These are phyloP conservation scores for Neoascochyta sp. DNA, from an alignment of 2,329 filamentous ascomycete species.

Conservation along the genomic window DNA sequence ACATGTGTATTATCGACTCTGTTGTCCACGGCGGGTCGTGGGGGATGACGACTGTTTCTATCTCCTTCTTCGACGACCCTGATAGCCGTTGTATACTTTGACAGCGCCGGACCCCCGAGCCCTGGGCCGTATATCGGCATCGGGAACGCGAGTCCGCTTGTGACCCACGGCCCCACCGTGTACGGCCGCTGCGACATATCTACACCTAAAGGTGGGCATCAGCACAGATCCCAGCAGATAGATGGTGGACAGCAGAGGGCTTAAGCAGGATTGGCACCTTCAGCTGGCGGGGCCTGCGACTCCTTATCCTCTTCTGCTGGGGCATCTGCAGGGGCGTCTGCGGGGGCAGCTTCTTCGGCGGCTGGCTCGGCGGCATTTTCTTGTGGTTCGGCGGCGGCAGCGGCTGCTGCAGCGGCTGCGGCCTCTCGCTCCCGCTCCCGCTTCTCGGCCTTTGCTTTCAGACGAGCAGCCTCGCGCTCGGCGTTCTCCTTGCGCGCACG, in stretches of 20 bases:
- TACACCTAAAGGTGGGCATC: conserved; percentile 22
- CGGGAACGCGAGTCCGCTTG: conserved; percentile 15
- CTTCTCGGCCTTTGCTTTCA: conserved; percentile 46
- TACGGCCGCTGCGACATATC: conserved; percentile 17
- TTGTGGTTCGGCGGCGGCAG: conserved; percentile 12
- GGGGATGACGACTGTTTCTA: too few relatives aligned
- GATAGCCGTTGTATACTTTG: too few relatives aligned
- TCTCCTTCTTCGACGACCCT: too few relatives aligned
- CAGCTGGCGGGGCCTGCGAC: conserved; percentile 23
- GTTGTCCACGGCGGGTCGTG: too few relatives aligned
- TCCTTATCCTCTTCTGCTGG: conserved; percentile 28
- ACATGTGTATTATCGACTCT: too few relatives aligned
- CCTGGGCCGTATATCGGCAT: too few relatives aligned
- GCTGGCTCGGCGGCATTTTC: conserved; percentile 24
- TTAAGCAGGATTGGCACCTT: conserved; percentile 35
- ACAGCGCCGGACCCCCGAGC: too few relatives aligned
- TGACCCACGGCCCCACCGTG: conserved; percentile 30
- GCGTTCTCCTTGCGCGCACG: conserved; percentile 72
- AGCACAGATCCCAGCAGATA: conserved; percentile 19
- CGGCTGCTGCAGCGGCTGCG: conserved; percentile 28
- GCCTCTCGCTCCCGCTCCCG: conserved; percentile 30
- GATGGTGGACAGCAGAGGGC: conserved; percentile 9
- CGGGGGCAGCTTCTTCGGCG: conserved; percentile 12
- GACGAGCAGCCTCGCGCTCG: conserved; percentile 51
- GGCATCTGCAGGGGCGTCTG: conserved; percentile 11